Conservation (phyloP, 441 rosid genomes). For the Biscutella auriculata region DNA sequence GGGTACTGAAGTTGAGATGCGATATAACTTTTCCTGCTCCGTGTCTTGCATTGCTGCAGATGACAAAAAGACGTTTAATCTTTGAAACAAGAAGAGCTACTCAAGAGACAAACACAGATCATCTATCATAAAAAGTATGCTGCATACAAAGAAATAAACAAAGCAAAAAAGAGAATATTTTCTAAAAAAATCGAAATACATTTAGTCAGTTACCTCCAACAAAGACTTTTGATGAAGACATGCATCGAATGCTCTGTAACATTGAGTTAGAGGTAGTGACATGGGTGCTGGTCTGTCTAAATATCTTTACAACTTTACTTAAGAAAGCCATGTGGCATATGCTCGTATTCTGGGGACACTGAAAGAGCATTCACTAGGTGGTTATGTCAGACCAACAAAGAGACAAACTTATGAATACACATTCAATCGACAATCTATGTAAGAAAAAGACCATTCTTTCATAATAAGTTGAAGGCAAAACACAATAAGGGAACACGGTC, state of each 20-base stretch:
- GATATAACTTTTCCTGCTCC: conserved; percentile 83
- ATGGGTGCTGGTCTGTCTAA: conserved; percentile 51
- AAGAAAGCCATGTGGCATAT: conserved; percentile 83
- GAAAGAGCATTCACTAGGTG: no score
- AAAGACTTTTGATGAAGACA: conserved; percentile 72
- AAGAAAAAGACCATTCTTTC: no score
- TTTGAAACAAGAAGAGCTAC: not conserved
- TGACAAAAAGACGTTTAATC: not conserved
- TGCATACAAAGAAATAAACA: not conserved
- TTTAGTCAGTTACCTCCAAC: conserved; percentile 63
- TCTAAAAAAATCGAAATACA: not conserved
- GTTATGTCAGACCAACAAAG: no score
- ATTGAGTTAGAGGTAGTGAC: conserved; percentile 32
- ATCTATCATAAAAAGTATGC: not conserved
- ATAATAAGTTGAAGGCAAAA: no score
- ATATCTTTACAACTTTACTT: conserved; percentile 54
- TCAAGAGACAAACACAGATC: not conserved
- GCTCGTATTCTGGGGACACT: no score
- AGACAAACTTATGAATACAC: no score
- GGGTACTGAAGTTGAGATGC: conserved; percentile 89
- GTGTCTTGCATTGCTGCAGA: conserved; percentile 80
- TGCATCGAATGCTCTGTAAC: conserved; percentile 58
- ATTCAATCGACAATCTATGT: no score
- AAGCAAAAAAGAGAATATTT: not conserved
- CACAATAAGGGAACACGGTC: no score